Evolutionary conservation across 148 eudicot species (phyloP).

Genomic region (Silene latifolia): DNA sequence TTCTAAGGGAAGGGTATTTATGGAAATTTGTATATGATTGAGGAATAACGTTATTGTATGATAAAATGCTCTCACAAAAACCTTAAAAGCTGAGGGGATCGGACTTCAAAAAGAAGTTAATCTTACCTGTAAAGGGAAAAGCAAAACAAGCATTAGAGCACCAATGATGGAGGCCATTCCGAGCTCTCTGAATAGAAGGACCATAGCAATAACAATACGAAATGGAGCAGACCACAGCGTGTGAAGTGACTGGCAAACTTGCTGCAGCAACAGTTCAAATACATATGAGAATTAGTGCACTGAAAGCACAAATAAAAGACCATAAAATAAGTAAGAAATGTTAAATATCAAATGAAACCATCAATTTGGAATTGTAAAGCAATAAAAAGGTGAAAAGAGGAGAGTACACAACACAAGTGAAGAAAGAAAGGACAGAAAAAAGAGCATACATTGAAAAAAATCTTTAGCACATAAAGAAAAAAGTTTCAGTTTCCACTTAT

Average conservation of each 20-base stretch:
- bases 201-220: conserved; percentile 70
- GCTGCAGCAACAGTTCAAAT: conserved; percentile 48
- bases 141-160: conserved; percentile 64
- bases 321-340: background rate
- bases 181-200: conserved; percentile 74
- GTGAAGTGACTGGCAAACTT: conserved; percentile 84
- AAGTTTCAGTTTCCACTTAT: background rate
- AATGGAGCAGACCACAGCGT: conserved; percentile 96
- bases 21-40: too few species aligned
- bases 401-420: background rate
- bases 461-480: background rate
- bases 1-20: too few species aligned
- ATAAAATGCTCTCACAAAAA: background rate
- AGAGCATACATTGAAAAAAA: background rate
- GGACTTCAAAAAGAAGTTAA: background rate
- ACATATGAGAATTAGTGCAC: conserved; percentile 10
- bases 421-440: background rate
- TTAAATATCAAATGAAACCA: background rate
- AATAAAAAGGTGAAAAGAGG: background rate
- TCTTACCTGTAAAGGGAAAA: conserved; percentile 81
- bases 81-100: background rate
- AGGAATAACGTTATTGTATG: too few species aligned
- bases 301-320: background rate
- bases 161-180: conserved; percentile 91
- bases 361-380: background rate